These are phyloP conservation scores for Cytospora schulzeri DNA, from an alignment of 2,329 filamentous ascomycete genomes.

Conservation along the genomic window DNA sequence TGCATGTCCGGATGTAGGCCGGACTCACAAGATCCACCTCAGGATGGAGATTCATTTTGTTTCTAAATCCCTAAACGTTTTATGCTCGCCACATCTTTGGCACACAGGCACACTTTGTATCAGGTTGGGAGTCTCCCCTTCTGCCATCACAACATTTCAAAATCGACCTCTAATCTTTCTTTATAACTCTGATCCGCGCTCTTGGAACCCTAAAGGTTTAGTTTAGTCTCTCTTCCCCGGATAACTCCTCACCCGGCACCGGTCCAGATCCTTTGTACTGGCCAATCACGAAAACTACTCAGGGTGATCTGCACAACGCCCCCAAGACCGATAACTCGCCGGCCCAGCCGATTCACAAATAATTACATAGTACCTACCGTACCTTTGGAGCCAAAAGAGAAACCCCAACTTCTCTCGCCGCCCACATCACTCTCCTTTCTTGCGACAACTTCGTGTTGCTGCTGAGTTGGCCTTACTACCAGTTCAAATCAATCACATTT, in stretches of 20 bases:
- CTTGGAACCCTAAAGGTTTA: not conserved
- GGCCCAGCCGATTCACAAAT: not conserved
- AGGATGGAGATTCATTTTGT: conserved; percentile 12
- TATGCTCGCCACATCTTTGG: not conserved
- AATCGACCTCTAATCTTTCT: not conserved
- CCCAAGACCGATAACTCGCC: not conserved
- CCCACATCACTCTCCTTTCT: not conserved
- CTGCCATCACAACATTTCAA: no score
- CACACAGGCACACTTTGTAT: no score
- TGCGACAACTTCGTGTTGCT: not conserved
- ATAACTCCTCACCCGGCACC: not conserved
- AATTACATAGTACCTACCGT: not conserved
- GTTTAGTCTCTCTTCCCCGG: not conserved
- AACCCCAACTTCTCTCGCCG: not conserved
- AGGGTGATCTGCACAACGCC: not conserved
- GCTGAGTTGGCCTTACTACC: not conserved
- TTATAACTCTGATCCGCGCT: not conserved
- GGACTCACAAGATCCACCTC: not conserved
- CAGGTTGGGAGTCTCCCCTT: not conserved
- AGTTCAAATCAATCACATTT: not conserved
- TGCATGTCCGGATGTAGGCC: not conserved
- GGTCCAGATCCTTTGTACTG: not conserved
- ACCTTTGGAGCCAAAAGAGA: not conserved
- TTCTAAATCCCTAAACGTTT: not conserved
- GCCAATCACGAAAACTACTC: not conserved